Evolutionary conservation across 1,284 basidiomycete genomes (phyloP).

Genomic region (Papiliotrema laurentii): DNA sequence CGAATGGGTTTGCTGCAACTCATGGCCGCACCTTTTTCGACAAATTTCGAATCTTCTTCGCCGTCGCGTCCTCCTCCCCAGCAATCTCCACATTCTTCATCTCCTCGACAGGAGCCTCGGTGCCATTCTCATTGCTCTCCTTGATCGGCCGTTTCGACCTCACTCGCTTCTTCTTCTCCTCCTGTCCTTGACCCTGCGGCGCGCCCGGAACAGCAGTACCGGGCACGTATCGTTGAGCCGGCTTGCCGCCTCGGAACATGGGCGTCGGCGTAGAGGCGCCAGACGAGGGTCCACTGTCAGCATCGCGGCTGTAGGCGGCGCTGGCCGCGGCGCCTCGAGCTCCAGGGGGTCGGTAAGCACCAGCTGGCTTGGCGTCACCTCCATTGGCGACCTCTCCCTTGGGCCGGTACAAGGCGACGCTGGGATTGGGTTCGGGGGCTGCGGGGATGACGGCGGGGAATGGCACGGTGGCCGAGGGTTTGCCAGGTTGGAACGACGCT

Average conservation of each 20-base stretch:
- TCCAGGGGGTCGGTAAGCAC: constrained; percentile 85
- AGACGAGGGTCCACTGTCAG: constrained; percentile 60
- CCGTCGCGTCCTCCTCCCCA: constrained; percentile 64
- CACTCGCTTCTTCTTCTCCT: constrained; percentile 58
- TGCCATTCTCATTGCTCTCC: constrained; percentile 42
- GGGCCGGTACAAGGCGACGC: constrained; percentile 52
- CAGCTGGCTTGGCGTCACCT: constrained; percentile 59
- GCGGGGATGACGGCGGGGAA: constrained; percentile 72
- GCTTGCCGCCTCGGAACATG: constrained; percentile 57
- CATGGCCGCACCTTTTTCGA: constrained; percentile 85
- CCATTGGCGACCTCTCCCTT: constrained; percentile 43
- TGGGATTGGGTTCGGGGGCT: constrained; percentile 66
- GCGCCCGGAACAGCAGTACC: constrained; percentile 55
- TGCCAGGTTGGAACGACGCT: constrained; percentile 73
- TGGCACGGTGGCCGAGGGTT: constrained; percentile 59
- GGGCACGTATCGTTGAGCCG: constrained; percentile 57
- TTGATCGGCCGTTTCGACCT: constrained; percentile 56
- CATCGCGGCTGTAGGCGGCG: constrained; percentile 78
- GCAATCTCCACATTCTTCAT: constrained; percentile 33
- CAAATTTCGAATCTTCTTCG: constrained; percentile 89
- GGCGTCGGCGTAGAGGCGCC: constrained; percentile 54
- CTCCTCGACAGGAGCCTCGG: constrained; percentile 20
- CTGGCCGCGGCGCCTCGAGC: constrained; percentile 82
- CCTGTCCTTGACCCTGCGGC: constrained; percentile 31
- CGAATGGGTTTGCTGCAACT: too few relatives aligned